A percentile compares a stretch with the other conserved stretches of the same genome.
These are phyloP conservation scores for Ambrosiella xylebori DNA, from an alignment of 2,329 filamentous ascomycete genomes.

Conservation along the genomic window DNA sequence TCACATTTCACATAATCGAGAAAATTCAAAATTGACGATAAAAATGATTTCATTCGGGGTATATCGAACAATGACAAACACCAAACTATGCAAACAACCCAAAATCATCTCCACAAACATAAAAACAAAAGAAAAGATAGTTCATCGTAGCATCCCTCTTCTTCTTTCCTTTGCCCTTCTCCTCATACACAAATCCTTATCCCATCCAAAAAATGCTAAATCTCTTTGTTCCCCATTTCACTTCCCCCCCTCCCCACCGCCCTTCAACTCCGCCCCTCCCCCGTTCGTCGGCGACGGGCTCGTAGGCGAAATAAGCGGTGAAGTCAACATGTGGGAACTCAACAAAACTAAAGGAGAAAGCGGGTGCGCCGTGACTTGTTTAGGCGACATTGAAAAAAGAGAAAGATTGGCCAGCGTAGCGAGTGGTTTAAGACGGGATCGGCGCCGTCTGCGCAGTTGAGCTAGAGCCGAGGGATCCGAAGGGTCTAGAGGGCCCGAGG, in stretches of 20 bases:
- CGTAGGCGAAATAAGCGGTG: conserved; percentile 23
- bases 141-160: not conserved
- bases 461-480: not conserved
- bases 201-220: not conserved
- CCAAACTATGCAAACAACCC: no score
- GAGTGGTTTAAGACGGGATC: conserved; percentile 8
- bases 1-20: no score
- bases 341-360: conserved; percentile 8
- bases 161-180: not conserved
- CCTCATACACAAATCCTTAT: not conserved
- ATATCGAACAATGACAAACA: not conserved
- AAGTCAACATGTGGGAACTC: conserved; percentile 22
- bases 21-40: not conserved
- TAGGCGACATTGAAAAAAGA: conserved; percentile 11
- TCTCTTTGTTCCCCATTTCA: not conserved
- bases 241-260: not conserved
- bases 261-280: not conserved
- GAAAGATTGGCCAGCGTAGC: conserved; percentile 5
- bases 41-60: not conserved
- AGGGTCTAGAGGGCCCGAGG: not conserved
- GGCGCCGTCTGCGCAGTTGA: not conserved
- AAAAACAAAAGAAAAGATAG: no score
- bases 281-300: conserved; percentile 20
- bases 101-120: no score
- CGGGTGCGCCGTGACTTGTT: conserved; percentile 11